Evolutionary conservation across 805 yeast species (phyloP).

Genomic region (Zygosaccharomyces bisporus): DNA sequence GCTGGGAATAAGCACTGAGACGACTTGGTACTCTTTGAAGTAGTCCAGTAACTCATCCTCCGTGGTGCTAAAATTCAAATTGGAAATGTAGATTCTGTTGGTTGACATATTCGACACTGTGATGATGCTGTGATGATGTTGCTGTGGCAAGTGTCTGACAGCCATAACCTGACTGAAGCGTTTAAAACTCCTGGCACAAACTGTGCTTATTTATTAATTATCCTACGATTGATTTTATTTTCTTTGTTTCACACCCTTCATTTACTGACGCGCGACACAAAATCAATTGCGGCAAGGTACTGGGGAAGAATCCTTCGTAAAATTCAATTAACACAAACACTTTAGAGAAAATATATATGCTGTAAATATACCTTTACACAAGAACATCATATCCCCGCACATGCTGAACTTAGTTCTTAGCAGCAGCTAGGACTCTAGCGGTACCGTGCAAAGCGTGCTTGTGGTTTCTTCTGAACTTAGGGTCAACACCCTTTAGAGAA

Average conservation of each 20-base stretch:
- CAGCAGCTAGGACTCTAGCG: slow-evolving; percentile 85
- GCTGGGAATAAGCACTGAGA: slow-evolving; percentile 50
- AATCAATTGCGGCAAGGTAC: not conserved
- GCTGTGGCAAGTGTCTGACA: not conserved
- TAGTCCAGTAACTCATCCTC: slow-evolving; percentile 48
- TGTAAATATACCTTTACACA: slow-evolving; percentile 4
- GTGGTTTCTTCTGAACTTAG: slow-evolving; percentile 99
- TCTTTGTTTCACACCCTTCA: too few species aligned
- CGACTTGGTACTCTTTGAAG: slow-evolving; percentile 43
- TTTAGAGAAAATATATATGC: slow-evolving; percentile 4
- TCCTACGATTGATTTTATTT: not conserved
- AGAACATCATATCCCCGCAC: slow-evolving; percentile 5
- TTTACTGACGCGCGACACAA: slow-evolving; percentile 8
- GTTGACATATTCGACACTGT: slow-evolving; percentile 11
- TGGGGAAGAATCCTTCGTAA: not conserved
- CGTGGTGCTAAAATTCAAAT: slow-evolving; percentile 50
- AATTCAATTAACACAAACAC: slow-evolving; percentile 8
- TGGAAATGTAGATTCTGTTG: slow-evolving; percentile 49
- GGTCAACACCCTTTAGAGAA: slow-evolving; percentile 97
- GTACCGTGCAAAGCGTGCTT: slow-evolving; percentile 98
- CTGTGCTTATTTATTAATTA: too few species aligned
- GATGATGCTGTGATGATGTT: not conserved
- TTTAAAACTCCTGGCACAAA: too few species aligned
- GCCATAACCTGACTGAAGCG: too few species aligned
- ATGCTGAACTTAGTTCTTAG: slow-evolving; percentile 32